Percentiles rank a stretch among this genome's conserved stretches.
Conservation (phyloP, 306 rosid species). For the Prinsepia uniflora region DNA sequence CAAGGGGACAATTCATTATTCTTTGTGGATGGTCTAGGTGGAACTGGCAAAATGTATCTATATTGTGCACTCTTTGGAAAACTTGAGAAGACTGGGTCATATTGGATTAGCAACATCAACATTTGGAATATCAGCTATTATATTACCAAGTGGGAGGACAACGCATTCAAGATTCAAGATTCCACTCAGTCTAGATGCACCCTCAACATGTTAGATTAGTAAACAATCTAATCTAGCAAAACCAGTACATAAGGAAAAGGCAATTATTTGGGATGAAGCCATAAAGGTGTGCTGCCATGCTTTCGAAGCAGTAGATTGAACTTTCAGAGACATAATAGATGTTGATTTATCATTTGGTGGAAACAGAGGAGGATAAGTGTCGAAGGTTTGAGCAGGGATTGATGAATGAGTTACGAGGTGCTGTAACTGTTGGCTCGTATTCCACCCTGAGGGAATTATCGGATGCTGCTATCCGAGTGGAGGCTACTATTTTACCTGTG, state of each 20-base stretch:
- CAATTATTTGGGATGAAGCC: background rate
- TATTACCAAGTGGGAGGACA: background rate
- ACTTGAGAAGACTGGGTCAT: background rate
- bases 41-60: background rate
- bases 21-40: background rate
- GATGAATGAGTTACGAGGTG: too few species aligned
- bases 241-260: background rate
- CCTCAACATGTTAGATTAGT: too few species aligned
- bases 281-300: background rate
- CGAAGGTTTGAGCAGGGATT: too few species aligned
- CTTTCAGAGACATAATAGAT: background rate
- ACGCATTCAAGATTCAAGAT: background rate
- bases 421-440: too few species aligned
- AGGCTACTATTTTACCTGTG: too few species aligned
- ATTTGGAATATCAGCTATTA: background rate
- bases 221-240: background rate
- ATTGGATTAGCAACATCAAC: too few species aligned
- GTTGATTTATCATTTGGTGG: background rate
- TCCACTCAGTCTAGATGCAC: too few species aligned
- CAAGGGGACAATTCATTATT: too few species aligned
- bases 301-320: background rate
- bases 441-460: too few species aligned
- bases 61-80: background rate
- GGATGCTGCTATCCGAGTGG: too few species aligned
- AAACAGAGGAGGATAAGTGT: too few species aligned